phyloP scores from a whole-genome alignment of 2,329 filamentous ascomycete genomes.

The Daldinia eschscholtzii region DNA sequence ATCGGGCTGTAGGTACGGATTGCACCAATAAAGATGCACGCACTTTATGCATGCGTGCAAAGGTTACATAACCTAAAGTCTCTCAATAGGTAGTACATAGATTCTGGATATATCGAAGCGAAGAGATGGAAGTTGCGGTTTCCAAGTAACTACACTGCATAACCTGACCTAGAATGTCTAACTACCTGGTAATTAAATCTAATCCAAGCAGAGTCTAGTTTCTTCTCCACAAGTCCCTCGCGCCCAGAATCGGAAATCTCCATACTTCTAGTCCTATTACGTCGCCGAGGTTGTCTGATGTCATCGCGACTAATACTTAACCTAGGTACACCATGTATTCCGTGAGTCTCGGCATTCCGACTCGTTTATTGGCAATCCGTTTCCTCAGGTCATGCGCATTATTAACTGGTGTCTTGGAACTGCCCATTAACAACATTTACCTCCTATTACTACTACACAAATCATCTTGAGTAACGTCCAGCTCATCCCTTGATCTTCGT shows the following conservation, averaged over 20 bases:
- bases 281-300: constrained; percentile 33
- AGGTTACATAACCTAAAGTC: neutral
- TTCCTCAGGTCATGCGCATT: constrained; percentile 27
- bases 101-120: neutral
- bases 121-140: neutral
- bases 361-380: constrained; percentile 17
- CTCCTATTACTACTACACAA: neutral
- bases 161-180: neutral
- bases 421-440: constrained; percentile 20
- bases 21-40: neutral
- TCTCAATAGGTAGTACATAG: neutral
- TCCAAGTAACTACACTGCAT: neutral
- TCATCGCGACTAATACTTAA: constrained; percentile 26
- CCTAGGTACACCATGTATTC: no score
- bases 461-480: constrained; percentile 23
- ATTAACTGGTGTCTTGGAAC: constrained; percentile 5
- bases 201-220: constrained; percentile 13
- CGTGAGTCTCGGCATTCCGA: constrained; percentile 18
- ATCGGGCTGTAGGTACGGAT: neutral
- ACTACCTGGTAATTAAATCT: neutral
- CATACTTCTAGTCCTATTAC: constrained; percentile 26
- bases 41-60: neutral
- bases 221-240: constrained; percentile 12
- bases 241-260: constrained; percentile 25
- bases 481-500: constrained; percentile 20